Conservation (phyloP, 2,329 filamentous ascomycete genomes). For the Cytospora mali region DNA sequence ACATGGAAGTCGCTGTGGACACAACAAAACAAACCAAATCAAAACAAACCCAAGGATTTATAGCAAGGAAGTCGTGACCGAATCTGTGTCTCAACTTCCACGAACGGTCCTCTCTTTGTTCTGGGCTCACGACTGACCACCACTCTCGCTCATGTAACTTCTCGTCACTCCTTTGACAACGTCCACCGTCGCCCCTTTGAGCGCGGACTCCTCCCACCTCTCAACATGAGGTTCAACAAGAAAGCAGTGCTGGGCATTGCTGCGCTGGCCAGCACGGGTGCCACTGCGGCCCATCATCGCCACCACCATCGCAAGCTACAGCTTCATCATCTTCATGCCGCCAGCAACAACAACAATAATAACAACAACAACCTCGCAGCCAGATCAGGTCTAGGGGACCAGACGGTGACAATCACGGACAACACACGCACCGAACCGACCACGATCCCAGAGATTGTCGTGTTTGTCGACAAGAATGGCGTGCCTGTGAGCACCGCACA, state of each 20-base stretch:
- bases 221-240: slow-evolving; percentile 19
- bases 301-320: slow-evolving; percentile 19
- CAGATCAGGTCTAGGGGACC: slow-evolving; percentile 21
- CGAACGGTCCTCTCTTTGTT: background rate
- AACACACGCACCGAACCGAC: slow-evolving; percentile 43
- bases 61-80: background rate
- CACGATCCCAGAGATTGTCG: slow-evolving; percentile 51
- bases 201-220: background rate
- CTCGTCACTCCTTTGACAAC: background rate
- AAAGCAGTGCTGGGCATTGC: slow-evolving; percentile 6
- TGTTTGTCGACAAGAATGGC: slow-evolving; percentile 63
- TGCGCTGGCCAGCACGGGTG: slow-evolving; percentile 10
- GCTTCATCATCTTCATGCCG: slow-evolving; percentile 13
- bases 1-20: background rate
- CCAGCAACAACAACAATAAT: too few relatives aligned
- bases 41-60: background rate
- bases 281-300: slow-evolving; percentile 23
- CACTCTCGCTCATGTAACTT: background rate
- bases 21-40: background rate
- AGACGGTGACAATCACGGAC: slow-evolving; percentile 40
- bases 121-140: background rate
- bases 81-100: background rate
- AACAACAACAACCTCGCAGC: slow-evolving; percentile 17
- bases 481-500: slow-evolving; percentile 50
- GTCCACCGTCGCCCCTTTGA: background rate